Evolutionary conservation across 192 early-diverging fungal species (phyloP), one percentile per base, ranked within the genome.

Genomic region (Umbelopsis sp.): DNA sequence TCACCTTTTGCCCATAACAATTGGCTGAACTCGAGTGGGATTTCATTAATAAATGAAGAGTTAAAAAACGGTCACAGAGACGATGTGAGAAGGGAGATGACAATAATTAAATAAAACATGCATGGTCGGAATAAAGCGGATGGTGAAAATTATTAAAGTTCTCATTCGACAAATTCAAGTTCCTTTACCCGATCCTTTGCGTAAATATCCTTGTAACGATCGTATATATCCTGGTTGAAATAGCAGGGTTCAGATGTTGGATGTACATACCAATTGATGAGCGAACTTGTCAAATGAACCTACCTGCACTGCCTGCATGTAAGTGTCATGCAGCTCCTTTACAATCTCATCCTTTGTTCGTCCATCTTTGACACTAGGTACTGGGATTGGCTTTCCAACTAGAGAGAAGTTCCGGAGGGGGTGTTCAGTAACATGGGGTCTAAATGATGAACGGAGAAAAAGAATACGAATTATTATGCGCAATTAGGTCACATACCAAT

Each of bases 131-230:
- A 26, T 62, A 20, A 20, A 34, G 26, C 26, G 31, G 24, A 4
- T 14, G 12, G 16, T 34, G 3, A 14, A 32, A 32, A 47, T n/a
- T 34, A 51, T 16, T 16, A n/a, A 72, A 53, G 31, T 10, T 22
- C 14, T 66, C 80, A 93, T 56, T 92, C 88, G 11, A 92, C 70
- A 49, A 94, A 84, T 8, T 71, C 74, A 45, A 94, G 74, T 38
- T 90, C 91, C 65, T 83, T 81, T 32, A 81, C 85, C 31, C 90
- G 81, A 66, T 87, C 75, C 21, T 83, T 84, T 11, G 89, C 85
- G 43, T 90, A 92, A 65, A 84, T 73, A 52, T 92, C 89, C 83
- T 93, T 92, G 81, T 91, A 84, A 16, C 72, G 65, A 44, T 93
- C 79, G 75, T 83, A 92, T 11, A 94, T 79, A 10, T 65, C 31